Base-by-base conservation (phyloP, 139 green algal genomes). In the Raphidocelis subcapitata region DNA sequence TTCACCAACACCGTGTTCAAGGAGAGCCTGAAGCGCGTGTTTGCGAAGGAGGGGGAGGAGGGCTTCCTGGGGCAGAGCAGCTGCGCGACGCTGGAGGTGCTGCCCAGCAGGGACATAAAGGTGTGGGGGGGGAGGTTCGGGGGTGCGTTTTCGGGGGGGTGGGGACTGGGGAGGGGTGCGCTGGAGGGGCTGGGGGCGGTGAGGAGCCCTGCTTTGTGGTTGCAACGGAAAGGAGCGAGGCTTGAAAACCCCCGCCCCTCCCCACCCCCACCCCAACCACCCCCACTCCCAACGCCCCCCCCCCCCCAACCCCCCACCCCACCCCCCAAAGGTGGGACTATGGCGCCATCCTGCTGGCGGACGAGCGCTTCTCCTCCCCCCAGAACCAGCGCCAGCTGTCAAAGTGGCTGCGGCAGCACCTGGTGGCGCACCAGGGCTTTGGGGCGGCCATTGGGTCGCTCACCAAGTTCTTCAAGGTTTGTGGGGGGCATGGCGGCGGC, bases 1-100 rank as follows among this genome's bases (percentile, higher is more conserved):
- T 98, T 94, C 81, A 67, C 74, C 61, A 96, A 97, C 73, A 69
- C 86, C 26, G 86, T 95, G 51, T 98, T 98, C 82, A 90, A 91
- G 79, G 81, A 97, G 46, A 90, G 81, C 29, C 81, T 98, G 36
- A 85, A 83, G 66, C 76, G 89, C 20, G 60, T 91, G 62, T 91
- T 95, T 70, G 81, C 83, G 15, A 79, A 81, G 15, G 65, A 69
- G 23, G 77, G 77, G 18, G 88, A 93, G 41, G 73, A 76, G 33
- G 82, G 80, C 28, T 77, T 87, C 65, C 57, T 92, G 46, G 80
- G 74, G 29, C 74, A 89, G 16, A 71, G 60, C 61, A 87, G 83
- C 32, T 85, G 89, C 79, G 88, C 80, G 51, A 91, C 84, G 21
- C 84, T 96, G 31, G 87, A 74, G 60, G 65, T 80, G 65, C 41